Conservation (phyloP, 2,329 filamentous ascomycete species). For the Diplodia sapinea region DNA sequence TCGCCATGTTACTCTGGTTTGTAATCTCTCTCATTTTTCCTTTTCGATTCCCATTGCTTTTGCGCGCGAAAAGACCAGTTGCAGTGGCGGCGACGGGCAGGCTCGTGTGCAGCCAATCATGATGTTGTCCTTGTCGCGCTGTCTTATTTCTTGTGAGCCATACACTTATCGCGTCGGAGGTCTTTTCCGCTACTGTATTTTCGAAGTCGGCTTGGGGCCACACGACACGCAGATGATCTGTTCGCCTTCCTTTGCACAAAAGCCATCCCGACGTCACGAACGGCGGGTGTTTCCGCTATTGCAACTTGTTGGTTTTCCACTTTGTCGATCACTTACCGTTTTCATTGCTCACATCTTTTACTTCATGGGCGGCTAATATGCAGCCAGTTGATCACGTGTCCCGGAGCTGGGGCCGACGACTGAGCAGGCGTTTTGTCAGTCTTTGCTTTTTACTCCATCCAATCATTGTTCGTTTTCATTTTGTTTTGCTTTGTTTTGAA, state of each 20-base stretch:
- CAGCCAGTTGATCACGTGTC: constrained; percentile 14
- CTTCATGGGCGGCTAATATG: constrained; percentile 14
- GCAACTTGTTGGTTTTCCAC: constrained; percentile 10
- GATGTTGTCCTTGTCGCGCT: neutral
- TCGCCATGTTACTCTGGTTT: constrained; percentile 9
- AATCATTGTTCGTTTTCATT: neutral
- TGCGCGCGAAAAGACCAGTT: neutral
- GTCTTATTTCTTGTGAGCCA: neutral
- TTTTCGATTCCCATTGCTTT: constrained; percentile 12
- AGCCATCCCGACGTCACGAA: constrained; percentile 23
- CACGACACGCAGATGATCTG: neutral
- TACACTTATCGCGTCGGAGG: constrained; percentile 9
- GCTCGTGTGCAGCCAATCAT: neutral
- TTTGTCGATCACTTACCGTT: neutral
- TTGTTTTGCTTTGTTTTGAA: neutral
- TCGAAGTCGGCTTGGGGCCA: constrained; percentile 1
- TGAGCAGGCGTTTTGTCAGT: neutral
- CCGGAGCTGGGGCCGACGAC: constrained; percentile 5
- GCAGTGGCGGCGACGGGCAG: neutral
- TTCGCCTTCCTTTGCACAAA: constrained; percentile 1
- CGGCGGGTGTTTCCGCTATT: constrained; percentile 10
- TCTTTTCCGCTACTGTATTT: constrained; percentile 12
- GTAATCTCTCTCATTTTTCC: neutral
- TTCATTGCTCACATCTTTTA: neutral
- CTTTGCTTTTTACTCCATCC: neutral